Percentiles rank a stretch among this genome's conserved stretches.
Evolutionary conservation across 441 rosid species (phyloP).

Genomic region (Omphalea diandra): DNA sequence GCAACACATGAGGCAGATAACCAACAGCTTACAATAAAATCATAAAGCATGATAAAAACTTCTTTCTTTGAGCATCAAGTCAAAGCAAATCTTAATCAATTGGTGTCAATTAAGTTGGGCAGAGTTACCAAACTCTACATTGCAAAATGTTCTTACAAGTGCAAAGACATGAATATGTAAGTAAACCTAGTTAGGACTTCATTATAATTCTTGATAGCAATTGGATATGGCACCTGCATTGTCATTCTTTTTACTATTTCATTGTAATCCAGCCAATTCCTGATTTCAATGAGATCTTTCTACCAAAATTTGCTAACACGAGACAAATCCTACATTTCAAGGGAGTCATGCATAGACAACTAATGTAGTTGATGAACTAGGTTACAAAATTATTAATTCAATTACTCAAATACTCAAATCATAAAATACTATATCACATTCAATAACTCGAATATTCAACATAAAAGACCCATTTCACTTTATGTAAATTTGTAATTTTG

Average conservation of each 20-base stretch:
- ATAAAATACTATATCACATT: too few species aligned
- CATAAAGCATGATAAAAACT: too few species aligned
- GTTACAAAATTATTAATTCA: slow-evolving; percentile 11
- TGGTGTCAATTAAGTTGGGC: too few species aligned
- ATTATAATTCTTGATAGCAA: not conserved
- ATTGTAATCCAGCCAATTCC: not conserved
- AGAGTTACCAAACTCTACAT: slow-evolving; percentile 5
- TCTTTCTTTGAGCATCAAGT: too few species aligned
- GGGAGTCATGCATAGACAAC: not conserved
- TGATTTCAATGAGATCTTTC: not conserved
- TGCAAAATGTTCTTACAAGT: not conserved
- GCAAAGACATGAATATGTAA: not conserved
- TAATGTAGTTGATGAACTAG: not conserved
- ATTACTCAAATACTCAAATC: too few species aligned
- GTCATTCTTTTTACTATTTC: not conserved
- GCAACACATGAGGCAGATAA: not conserved
- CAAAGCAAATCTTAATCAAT: too few species aligned
- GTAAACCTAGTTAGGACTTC: not conserved
- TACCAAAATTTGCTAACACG: not conserved
- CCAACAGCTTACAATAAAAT: not conserved
- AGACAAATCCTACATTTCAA: not conserved
- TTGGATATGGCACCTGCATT: not conserved
- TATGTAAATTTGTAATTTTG: too few species aligned
- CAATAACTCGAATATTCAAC: too few species aligned
- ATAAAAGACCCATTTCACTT: too few species aligned